Conservation (phyloP, 495 filamentous ascomycete species). For the Penicillium dipodomyicola region DNA sequence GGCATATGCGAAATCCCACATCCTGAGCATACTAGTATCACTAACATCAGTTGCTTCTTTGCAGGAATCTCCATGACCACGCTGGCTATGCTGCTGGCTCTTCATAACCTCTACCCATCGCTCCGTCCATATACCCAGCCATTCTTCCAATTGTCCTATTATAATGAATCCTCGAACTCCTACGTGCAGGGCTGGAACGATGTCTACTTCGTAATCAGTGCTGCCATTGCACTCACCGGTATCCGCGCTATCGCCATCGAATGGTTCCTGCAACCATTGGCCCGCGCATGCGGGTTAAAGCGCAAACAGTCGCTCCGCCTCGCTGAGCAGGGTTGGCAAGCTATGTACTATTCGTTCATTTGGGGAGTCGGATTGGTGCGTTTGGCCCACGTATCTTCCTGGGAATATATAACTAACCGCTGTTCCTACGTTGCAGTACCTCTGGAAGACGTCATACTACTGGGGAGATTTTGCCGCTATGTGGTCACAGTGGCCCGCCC, state of each 20-base stretch:
- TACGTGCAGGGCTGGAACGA: constrained; percentile 80
- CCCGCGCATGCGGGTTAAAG: constrained; percentile 63
- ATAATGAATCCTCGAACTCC: constrained; percentile 59
- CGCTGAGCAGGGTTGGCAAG: constrained; percentile 89
- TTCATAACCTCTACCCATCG: constrained; percentile 75
- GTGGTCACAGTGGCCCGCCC: constrained; percentile 79
- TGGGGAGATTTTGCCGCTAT: constrained; percentile 74
- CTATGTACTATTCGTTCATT: constrained; percentile 73
- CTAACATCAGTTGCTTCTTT: constrained; percentile 21
- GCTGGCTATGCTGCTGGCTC: constrained; percentile 70
- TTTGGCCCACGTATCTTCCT: constrained; percentile 17
- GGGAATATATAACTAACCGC: constrained; percentile 5
- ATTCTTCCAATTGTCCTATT: constrained; percentile 84
- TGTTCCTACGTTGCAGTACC: constrained; percentile 55
- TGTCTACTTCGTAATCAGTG: constrained; percentile 72
- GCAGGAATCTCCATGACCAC: constrained; percentile 76
- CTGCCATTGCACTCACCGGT: constrained; percentile 80
- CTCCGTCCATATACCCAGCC: constrained; percentile 74
- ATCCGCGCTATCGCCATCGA: constrained; percentile 84
- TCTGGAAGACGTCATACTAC: constrained; percentile 74
- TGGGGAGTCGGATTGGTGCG: constrained; percentile 84
- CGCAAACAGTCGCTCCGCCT: constrained; percentile 75
- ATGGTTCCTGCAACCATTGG: constrained; percentile 76
- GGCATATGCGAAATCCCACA: constrained; percentile 2
- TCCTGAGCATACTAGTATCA: constrained; percentile 2